A percentile compares a stretch with the other conserved stretches of the same genome.
Evolutionary conservation across 148 eudicot species (phyloP).

Genomic region (Heliosperma pusillum): DNA sequence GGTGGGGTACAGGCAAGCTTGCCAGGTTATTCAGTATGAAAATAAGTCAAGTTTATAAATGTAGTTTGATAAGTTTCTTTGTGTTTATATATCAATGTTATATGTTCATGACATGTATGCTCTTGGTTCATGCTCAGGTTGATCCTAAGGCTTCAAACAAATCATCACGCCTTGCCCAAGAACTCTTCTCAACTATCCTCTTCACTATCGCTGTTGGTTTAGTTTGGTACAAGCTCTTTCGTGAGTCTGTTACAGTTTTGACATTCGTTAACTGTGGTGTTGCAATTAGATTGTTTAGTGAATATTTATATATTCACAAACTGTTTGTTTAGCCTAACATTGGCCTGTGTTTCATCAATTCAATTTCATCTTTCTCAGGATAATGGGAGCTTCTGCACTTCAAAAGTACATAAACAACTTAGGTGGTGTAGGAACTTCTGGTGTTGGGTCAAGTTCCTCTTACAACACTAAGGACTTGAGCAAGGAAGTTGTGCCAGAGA

Average conservation of each 20-base stretch:
- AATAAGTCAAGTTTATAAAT: not conserved
- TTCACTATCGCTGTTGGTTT: conserved; percentile 70
- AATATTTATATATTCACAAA: not conserved
- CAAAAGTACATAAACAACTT: conserved; percentile 78
- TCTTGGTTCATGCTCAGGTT: conserved; percentile 46
- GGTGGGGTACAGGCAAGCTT: not conserved
- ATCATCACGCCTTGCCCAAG: conserved; percentile 71
- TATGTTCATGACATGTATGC: not conserved
- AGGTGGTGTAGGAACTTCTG: conserved; percentile 84
- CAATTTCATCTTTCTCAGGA: conserved; percentile 39
- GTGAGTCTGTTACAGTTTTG: conserved; percentile 24
- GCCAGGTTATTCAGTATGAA: not conserved
- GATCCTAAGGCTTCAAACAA: conserved; percentile 67
- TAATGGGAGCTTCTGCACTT: conserved; percentile 80
- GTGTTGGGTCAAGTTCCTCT: conserved; percentile 89
- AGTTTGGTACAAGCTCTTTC: conserved; percentile 58
- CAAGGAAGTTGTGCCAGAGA: conserved; percentile 86
- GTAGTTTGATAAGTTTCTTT: not conserved
- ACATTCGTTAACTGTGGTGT: not conserved
- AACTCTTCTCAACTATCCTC: conserved; percentile 68
- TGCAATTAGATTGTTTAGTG: not conserved
- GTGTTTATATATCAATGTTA: not conserved
- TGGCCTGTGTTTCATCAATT: not conserved
- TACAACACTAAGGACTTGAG: conserved; percentile 72
- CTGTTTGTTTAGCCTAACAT: not conserved